Percentiles rank a stretch among this genome's conserved stretches.
Evolutionary conservation across 2,329 filamentous ascomycete species (phyloP).

Genomic region (Coleophoma eucalyptorum): DNA sequence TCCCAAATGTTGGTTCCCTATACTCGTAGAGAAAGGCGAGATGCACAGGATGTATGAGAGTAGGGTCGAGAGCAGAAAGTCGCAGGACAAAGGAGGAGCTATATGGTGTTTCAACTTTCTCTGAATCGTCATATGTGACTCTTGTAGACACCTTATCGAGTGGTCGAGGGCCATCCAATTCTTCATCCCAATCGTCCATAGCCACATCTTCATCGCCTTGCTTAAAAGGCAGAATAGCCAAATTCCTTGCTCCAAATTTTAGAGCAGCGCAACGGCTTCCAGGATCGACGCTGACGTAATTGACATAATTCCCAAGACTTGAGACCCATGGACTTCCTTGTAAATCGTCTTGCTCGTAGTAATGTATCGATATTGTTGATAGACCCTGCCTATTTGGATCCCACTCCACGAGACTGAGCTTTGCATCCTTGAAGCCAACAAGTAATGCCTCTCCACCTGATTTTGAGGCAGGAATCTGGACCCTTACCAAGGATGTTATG

Average conservation of each 20-base stretch:
- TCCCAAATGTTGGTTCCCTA: constrained; percentile 93
- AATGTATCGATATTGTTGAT: constrained; percentile 91
- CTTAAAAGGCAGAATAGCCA: constrained; percentile 91
- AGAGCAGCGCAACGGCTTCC: constrained; percentile 90
- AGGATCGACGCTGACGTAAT: constrained; percentile 83
- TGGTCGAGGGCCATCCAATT: constrained; percentile 66
- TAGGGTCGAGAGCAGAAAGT: constrained; percentile 82
- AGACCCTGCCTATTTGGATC: constrained; percentile 76
- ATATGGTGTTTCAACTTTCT: constrained; percentile 63
- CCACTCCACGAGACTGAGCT: constrained; percentile 92
- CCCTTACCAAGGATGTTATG: constrained; percentile 74
- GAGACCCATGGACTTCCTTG: constrained; percentile 79
- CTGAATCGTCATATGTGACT: constrained; percentile 18
- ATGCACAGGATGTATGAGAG: constrained; percentile 83
- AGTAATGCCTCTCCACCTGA: constrained; percentile 82
- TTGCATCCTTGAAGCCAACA: constrained; percentile 83
- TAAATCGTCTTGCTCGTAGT: constrained; percentile 93
- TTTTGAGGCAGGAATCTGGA: constrained; percentile 69
- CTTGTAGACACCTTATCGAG: constrained; percentile 37
- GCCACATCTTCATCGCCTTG: constrained; percentile 83
- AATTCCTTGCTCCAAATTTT: constrained; percentile 83
- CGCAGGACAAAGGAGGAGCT: constrained; percentile 89
- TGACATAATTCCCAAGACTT: constrained; percentile 70
- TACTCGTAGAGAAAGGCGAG: constrained; percentile 95
- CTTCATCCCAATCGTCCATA: constrained; percentile 87